Base-by-base conservation (phyloP, 441 rosid species). In the Populus hybrid region DNA sequence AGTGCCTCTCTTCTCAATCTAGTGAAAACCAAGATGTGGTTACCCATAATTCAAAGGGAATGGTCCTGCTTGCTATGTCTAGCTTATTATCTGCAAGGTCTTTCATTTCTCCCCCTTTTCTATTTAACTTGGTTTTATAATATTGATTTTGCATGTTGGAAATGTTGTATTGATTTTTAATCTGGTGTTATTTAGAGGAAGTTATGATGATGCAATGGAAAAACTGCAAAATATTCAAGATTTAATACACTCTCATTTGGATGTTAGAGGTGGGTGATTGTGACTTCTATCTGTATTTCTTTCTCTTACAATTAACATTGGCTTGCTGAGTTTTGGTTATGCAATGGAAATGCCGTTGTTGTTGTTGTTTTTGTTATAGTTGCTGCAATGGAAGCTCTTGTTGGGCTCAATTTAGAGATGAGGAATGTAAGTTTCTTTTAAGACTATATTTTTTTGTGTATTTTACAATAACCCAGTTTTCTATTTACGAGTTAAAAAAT, bases 31-130 rank as follows among this genome's bases (percentile, higher is more conserved):
- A 83, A 67, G 87, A 66, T 78, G 32, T 70, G 42, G 73, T 72
- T 16, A 83, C 86, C 70, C 88, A 89, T 30, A 87, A 87, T 84
- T 85, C 94, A 18, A 84, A 86, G 76, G 97, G 93, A 67, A 83
- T 90, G 64, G 88, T 87, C 63, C 81, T 94, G 73, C 92, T 95
- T 30, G 94, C 99, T 66, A 94, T 95, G 97, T 88, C 99, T 83
- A 86, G 86, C 78, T 80, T 95, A 9, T 83, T 84, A 77, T 87
- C 81, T 78, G 91, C 85, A 84, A 94, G 94, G 98, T 95, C 64
- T 80, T 72, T 63, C 21, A 59, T 82, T 72, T 28, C 64, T 34
- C 32, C 73, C 42, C 36, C 14, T 12, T 69, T 21, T 36, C 36
- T 12, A 50, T 14, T 21, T 34, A n/a, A 26, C 68, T 68, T 34